phyloP scores from a whole-genome alignment of 495 filamentous ascomycete species.

The Thozetella sp. region DNA sequence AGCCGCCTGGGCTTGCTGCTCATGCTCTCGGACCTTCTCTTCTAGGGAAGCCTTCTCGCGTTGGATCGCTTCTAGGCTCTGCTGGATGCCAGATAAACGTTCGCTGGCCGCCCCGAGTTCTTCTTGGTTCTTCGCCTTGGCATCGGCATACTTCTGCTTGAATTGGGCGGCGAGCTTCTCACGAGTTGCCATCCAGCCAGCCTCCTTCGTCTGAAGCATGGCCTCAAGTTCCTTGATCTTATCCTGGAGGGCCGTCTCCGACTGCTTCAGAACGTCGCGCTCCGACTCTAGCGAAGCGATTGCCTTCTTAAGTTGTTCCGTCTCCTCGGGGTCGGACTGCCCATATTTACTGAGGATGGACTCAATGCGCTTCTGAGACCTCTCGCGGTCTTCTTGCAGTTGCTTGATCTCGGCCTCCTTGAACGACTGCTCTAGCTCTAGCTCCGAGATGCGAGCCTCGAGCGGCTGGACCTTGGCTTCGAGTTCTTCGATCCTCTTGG shows the following conservation, averaged over 20 bases:
- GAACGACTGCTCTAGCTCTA: constrained; percentile 77
- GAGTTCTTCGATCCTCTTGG: constrained; percentile 71
- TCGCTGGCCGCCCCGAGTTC: constrained; percentile 37
- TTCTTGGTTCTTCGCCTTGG: constrained; percentile 35
- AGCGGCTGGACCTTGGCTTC: constrained; percentile 78
- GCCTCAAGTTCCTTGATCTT: constrained; percentile 47
- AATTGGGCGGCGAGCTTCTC: constrained; percentile 46
- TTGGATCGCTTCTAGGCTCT: background rate
- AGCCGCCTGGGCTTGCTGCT: constrained; percentile 20
- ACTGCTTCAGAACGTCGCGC: constrained; percentile 64
- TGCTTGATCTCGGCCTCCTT: constrained; percentile 85
- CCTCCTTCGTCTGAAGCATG: constrained; percentile 43
- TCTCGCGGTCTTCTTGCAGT: constrained; percentile 83
- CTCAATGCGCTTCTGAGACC: constrained; percentile 90
- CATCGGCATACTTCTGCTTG: constrained; percentile 47
- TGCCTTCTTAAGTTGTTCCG: constrained; percentile 78
- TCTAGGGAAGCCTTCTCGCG: constrained; percentile 30
- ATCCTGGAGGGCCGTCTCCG: constrained; percentile 60
- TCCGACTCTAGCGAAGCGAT: constrained; percentile 67
- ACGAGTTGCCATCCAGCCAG: constrained; percentile 36
- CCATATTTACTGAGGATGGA: constrained; percentile 96
- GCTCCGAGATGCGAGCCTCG: constrained; percentile 72
- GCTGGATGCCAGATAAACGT: background rate
- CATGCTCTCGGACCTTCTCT: constrained; percentile 30
- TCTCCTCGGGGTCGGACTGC: constrained; percentile 87